These are phyloP conservation scores for Fusarium xyrophilum DNA, from an alignment of 2,329 filamentous ascomycete genomes.

Conservation along the genomic window DNA sequence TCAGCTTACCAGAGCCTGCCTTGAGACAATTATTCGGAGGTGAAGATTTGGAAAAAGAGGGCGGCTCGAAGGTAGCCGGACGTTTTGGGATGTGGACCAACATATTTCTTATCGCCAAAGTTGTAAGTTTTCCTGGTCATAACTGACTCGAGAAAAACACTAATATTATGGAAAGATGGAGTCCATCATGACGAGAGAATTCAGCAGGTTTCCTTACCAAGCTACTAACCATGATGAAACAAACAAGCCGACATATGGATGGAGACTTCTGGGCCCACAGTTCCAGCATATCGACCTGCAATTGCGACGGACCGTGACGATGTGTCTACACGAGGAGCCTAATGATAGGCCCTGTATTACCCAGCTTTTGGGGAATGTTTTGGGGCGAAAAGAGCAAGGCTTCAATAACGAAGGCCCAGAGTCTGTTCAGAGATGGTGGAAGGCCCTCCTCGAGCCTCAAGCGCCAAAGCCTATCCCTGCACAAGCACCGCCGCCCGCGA, in stretches of 20 bases:
- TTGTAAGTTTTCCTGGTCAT: conserved; percentile 28
- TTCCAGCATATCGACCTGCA: conserved; percentile 29
- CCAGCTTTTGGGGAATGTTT: conserved; percentile 29
- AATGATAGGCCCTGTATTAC: conserved; percentile 38
- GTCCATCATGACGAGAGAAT: conserved; percentile 33
- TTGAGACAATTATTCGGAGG: conserved; percentile 14
- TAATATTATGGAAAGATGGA: conserved; percentile 39
- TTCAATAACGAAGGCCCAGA: conserved; percentile 27
- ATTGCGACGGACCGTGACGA: conserved; percentile 34
- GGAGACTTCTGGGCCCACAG: conserved; percentile 17
- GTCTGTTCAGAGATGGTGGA: conserved; percentile 32
- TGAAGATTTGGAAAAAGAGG: neutral
- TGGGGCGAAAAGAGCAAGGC: conserved; percentile 25
- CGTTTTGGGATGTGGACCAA: conserved; percentile 44
- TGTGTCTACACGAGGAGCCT: conserved; percentile 41
- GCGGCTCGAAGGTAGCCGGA: conserved; percentile 30
- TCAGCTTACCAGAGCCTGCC: neutral
- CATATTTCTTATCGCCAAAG: conserved; percentile 40
- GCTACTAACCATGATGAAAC: neutral
- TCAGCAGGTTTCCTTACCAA: conserved; percentile 21
- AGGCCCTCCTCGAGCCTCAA: conserved; percentile 5
- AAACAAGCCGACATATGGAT: conserved; percentile 33
- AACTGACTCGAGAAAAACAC: neutral
- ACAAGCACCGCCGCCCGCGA: neutral
- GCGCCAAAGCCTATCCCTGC: neutral